phyloP scores from a whole-genome alignment of 257 asterid species.

The Voacanga thouarsii region DNA sequence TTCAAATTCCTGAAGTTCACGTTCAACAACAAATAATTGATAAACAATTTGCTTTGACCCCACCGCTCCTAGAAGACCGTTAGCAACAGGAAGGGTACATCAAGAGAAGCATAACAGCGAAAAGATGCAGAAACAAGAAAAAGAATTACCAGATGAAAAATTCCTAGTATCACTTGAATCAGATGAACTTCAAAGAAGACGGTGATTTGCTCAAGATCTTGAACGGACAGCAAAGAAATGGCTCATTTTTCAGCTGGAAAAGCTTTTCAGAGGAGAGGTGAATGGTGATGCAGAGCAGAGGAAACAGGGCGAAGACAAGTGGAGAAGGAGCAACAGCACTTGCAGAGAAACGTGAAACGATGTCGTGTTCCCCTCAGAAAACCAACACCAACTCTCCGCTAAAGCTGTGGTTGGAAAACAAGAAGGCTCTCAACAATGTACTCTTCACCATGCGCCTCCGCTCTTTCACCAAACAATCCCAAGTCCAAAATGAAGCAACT shows the following conservation, averaged over 20 bases:
- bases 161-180: not conserved
- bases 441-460: constrained; percentile 59
- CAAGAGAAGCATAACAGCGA: not conserved
- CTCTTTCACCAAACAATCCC: constrained; percentile 30
- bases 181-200: not conserved
- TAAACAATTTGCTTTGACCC: constrained; percentile 10
- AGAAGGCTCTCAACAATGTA: constrained; percentile 58
- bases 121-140: not conserved
- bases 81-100: constrained; percentile 17
- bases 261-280: not conserved
- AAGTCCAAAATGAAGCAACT: constrained; percentile 21
- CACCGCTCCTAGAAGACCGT: constrained; percentile 34
- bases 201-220: not conserved
- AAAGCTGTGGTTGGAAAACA: constrained; percentile 50
- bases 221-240: not conserved
- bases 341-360: constrained; percentile 14
- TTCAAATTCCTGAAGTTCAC: constrained; percentile 24
- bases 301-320: not conserved
- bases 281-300: not conserved
- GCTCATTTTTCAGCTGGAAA: not conserved
- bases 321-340: not conserved
- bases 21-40: constrained; percentile 10
- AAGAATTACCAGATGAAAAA: not conserved
- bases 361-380: constrained; percentile 53
- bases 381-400: constrained; percentile 39